phyloP scores from a whole-genome alignment of 768 basidiomycete genomes.

The Ramaria sp. region DNA sequence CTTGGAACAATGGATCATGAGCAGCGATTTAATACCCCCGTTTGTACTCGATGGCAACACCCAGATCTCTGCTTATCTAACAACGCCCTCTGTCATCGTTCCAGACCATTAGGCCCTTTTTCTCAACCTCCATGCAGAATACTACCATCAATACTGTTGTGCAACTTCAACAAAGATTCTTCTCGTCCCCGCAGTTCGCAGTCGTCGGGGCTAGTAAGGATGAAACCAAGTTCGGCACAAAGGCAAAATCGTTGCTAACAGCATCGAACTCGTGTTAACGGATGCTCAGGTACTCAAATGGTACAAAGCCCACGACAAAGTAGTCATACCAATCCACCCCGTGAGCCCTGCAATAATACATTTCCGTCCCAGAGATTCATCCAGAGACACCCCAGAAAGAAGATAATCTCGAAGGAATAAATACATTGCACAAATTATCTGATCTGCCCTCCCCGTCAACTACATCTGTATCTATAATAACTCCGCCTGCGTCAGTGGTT shows the following conservation, averaged over 20 bases:
- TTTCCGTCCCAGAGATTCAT: not conserved
- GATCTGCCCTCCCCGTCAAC: constrained; percentile 48
- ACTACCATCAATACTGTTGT: constrained; percentile 13
- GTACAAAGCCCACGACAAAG: constrained; percentile 50
- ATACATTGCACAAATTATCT: constrained; percentile 41
- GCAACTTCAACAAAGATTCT: constrained; percentile 42
- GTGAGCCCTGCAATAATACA: constrained; percentile 28
- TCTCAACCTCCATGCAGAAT: not conserved
- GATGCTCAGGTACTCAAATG: constrained; percentile 57
- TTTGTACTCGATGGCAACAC: too few species aligned
- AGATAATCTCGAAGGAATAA: constrained; percentile 52
- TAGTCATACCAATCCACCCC: constrained; percentile 66
- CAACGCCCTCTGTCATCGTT: too few species aligned
- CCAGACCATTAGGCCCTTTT: too few species aligned
- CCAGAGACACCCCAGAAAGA: constrained; percentile 41
- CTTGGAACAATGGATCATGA: too few species aligned
- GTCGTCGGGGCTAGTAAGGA: constrained; percentile 81
- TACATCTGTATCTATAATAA: constrained; percentile 72
- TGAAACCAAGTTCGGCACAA: constrained; percentile 67
- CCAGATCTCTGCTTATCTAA: too few species aligned
- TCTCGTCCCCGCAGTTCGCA: constrained; percentile 54
- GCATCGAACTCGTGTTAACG: not conserved
- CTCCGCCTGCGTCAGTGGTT: constrained; percentile 32
- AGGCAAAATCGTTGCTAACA: constrained; percentile 26
- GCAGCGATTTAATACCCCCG: too few species aligned